Base-by-base conservation (phyloP, 2,329 filamentous ascomycete genomes). In the Acarospora socialis region DNA sequence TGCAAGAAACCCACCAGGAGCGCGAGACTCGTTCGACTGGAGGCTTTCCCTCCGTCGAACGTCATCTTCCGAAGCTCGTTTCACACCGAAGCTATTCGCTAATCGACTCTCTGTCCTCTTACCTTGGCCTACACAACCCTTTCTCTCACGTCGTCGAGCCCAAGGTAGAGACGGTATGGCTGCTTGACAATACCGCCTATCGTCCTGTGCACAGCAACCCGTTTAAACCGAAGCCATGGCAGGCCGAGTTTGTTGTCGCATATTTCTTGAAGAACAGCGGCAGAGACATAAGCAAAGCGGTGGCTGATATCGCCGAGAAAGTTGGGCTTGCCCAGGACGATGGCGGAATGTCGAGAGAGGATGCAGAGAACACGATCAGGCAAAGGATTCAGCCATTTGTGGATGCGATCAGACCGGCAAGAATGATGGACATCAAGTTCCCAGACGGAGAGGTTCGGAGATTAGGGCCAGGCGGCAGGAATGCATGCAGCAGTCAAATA, bases 131-230 rank as follows among this genome's bases (percentile, higher is more conserved):
- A 28, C 48, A 50, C 30, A 77, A 74, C 46, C 75, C 77, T 1
- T 57, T 76, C 8, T 63, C 68, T 1, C 66, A 66, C 27, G 59
- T 64, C 20, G 68, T 82, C 28, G 67, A 73, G 33, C 61, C 65
- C 10, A 57, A 70, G n/a, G 54, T 63, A 30, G 79, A 93, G 51
- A 73, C 70, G 9, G 74, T 94, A 23, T 94, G 87, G 87, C 61
- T 94, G 5, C 63, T 94, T 28, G 84, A 95, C 59, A 93, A 90
- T 48, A 87, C 81, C 3, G 86, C 84, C 4, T 87, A 78, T 51
- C 70, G 72, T 38, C 46, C 52, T 15, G 30, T 49, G 32, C 49
- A 51, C 39, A 37, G 41, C 26, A 52, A 56, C 60, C 27, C 47
- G 57, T 37, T 45, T 46, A 12, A 46, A 53, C 2, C 58, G 56